A percentile compares a stretch with the other conserved stretches of the same genome.
phyloP scores from a whole-genome alignment of 1,284 basidiomycete species.

The Microbotryum violaceum region DNA sequence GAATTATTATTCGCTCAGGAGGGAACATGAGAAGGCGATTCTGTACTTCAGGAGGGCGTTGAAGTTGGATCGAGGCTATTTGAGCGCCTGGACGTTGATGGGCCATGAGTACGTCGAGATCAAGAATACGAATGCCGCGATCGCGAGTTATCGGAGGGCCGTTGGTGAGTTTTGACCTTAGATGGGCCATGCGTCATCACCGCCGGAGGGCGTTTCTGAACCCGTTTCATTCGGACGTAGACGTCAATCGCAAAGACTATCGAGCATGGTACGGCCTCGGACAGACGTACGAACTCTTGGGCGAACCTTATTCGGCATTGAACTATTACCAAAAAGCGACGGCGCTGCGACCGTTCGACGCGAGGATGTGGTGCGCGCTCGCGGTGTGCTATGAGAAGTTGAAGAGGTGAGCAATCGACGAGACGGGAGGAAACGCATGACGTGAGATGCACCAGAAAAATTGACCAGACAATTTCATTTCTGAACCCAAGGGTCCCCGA shows the following conservation, averaged over 20 bases:
- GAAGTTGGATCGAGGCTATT: constrained; percentile 84
- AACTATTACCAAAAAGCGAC: constrained; percentile 97
- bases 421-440: too few species aligned
- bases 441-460: neutral
- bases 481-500: constrained; percentile 56
- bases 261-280: constrained; percentile 98
- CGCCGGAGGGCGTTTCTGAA: too few species aligned
- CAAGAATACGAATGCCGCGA: constrained; percentile 97
- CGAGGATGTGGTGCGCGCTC: constrained; percentile 90
- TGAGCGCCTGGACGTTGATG: constrained; percentile 98
- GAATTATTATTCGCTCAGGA: constrained; percentile 88
- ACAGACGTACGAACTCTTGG: constrained; percentile 92
- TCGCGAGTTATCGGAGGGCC: constrained; percentile 92
- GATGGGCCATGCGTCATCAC: too few species aligned
- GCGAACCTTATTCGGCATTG: constrained; percentile 91
- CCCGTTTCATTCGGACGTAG: constrained; percentile 41
- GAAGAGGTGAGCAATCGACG: constrained; percentile 52
- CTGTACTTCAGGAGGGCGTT: constrained; percentile 91
- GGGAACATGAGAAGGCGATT: constrained; percentile 91
- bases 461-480: constrained; percentile 7
- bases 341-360: constrained; percentile 85
- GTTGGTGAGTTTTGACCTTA: constrained; percentile 56
- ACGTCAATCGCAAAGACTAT: constrained; percentile 93
- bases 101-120: constrained; percentile 98
- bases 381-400: constrained; percentile 90